Base-by-base conservation (phyloP, 2,329 filamentous ascomycete genomes). In the Colletotrichum sp. region DNA sequence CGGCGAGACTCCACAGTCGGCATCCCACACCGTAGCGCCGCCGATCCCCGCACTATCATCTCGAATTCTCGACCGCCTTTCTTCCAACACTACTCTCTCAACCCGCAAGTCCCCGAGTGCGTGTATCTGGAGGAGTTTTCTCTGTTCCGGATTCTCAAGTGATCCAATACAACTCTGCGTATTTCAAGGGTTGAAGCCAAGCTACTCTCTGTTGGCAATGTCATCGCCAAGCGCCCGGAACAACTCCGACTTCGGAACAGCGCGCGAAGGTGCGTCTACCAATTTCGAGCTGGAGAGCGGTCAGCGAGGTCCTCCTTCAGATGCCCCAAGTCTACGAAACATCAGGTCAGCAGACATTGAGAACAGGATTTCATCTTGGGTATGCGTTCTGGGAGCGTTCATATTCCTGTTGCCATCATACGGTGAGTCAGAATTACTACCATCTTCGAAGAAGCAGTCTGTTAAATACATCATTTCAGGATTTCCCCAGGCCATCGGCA, bases 401-500 rank as follows among this genome's bases (percentile, higher is more conserved):
- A 16, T 59, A 28, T 59, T 26, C 21, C 24, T 59, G 13, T 13
- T 59, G 16, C 55, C 55, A 26, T 59, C 55, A 3, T 59, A 26
- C 10, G 55, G 55, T 28, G 55, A 24, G 55, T 59, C 24, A 10
- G 28, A 3, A 24, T 59, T 10, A 8, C 26, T 26, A 16, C 21
- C 4, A 13, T 26, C 52, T 24, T 26, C 36, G 36, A 26, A 59
- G 10, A 52, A 10, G 5, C 16, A 26, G 1, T 16, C 24, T 28
- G 24, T 6, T 28, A 3, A 28, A 5, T 28, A 16, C n/a, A 28
- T 28, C 13, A 18, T 2, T 28, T 10, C 10, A 84, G 88, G 88
- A 3, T 87, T 89, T 62, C 87, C 88, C 82, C 83, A 86, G 71
- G 85, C 80, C 75, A 85, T 89, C 18, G 88, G 88, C 26, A 84